Evolutionary conservation across 2,329 filamentous ascomycete genomes (phyloP).

Genomic region (Talaromyces sp.): DNA sequence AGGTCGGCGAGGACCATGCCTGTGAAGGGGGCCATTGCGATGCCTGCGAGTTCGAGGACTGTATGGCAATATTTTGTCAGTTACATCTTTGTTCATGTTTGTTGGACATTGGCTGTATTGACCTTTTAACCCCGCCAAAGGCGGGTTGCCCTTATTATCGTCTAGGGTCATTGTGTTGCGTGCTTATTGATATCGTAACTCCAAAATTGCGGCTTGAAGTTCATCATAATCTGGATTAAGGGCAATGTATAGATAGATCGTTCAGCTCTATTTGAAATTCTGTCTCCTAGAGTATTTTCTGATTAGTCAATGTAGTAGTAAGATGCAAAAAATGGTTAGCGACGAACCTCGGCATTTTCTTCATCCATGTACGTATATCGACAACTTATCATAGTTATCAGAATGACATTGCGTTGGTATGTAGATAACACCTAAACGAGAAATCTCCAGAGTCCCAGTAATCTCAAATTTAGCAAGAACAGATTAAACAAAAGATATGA

Average conservation of each 20-base stretch:
- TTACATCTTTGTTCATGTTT: not conserved
- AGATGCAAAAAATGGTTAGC: not conserved
- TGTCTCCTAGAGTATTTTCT: not conserved
- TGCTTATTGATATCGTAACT: not conserved
- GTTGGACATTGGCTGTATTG: not conserved
- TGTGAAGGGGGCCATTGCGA: constrained; percentile 15
- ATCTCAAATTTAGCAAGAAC: not conserved
- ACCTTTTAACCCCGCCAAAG: constrained; percentile 20
- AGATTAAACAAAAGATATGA: not conserved
- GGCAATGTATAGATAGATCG: not conserved
- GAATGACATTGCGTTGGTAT: not conserved
- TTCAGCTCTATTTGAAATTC: not conserved
- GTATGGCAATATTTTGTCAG: not conserved
- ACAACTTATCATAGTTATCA: not conserved
- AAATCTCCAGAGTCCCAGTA: not conserved
- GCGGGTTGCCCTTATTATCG: not conserved
- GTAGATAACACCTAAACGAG: not conserved
- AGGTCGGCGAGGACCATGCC: constrained; percentile 20
- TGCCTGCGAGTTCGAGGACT: constrained; percentile 18
- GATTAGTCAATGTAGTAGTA: not conserved
- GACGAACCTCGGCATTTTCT: not conserved
- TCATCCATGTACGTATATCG: not conserved
- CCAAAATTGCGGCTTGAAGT: not conserved
- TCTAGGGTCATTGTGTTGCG: not conserved
- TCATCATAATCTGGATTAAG: not conserved